A percentile compares a stretch with the other conserved stretches of the same genome.
Evolutionary conservation across 176 grass and related monocot genomes (phyloP).

Genomic region (Musa acuminata): DNA sequence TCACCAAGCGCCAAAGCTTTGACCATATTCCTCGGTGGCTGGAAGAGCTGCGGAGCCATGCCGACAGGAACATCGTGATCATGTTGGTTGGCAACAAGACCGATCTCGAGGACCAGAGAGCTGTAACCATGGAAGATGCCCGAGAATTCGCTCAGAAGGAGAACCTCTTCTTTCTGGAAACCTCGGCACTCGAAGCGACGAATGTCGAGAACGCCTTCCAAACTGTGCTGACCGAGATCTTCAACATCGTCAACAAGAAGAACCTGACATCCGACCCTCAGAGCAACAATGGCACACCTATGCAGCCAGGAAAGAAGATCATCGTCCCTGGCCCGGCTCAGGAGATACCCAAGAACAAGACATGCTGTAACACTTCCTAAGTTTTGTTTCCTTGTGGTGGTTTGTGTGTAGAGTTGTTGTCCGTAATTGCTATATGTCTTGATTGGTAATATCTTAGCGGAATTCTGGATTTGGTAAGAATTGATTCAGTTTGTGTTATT

Average conservation of each 20-base stretch:
- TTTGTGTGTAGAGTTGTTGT: too few relatives aligned
- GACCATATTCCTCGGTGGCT: not conserved
- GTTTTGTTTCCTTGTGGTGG: too few relatives aligned
- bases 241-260: not conserved
- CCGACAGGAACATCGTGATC: not conserved
- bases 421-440: not conserved
- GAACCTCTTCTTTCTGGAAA: not conserved
- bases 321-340: too few relatives aligned
- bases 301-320: too few relatives aligned
- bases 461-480: not conserved
- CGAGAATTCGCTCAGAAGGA: not conserved
- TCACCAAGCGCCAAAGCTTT: not conserved
- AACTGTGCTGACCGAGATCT: not conserved
- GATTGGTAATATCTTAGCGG: too few relatives aligned
- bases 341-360: too few relatives aligned
- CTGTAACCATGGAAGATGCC: not conserved
- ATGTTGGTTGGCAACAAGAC: constrained; percentile 4
- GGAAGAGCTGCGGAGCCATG: not conserved
- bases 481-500: not conserved
- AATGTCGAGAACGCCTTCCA: not conserved
- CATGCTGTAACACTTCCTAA: too few relatives aligned
- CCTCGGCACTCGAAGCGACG: not conserved
- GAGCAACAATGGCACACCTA: too few relatives aligned
- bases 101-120: not conserved
- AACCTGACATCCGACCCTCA: not conserved